Conservation (phyloP, 1,284 basidiomycete genomes). For the Marasmius sp. region DNA sequence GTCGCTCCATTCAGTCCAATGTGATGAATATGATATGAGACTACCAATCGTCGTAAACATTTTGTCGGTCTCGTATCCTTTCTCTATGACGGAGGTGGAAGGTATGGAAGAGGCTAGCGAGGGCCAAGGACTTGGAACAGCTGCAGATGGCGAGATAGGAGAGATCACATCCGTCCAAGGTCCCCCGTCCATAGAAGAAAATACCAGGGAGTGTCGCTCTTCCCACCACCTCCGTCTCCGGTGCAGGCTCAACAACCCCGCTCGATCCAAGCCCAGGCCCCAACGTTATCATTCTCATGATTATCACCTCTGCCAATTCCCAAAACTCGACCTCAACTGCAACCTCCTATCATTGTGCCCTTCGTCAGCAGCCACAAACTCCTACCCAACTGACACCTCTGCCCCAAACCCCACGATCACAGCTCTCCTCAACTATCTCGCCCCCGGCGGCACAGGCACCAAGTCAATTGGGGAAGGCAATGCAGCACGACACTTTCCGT, state of each 20-base stretch:
- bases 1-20: slow-evolving; percentile 29
- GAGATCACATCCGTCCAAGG: not conserved
- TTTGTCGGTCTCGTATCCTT: slow-evolving; percentile 28
- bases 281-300: too few species aligned
- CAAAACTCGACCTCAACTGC: slow-evolving; percentile 2
- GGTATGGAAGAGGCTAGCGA: slow-evolving; percentile 14
- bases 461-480: slow-evolving; percentile 28
- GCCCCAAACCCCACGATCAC: too few species aligned
- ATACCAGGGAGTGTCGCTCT: too few species aligned
- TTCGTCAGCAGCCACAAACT: slow-evolving; percentile 52
- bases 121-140: slow-evolving; percentile 15
- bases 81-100: slow-evolving; percentile 15
- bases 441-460: slow-evolving; percentile 15
- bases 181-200: too few species aligned
- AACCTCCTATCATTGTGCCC: not conserved
- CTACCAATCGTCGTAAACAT: slow-evolving; percentile 53
- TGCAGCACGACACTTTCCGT: slow-evolving; percentile 31
- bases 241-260: too few species aligned
- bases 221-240: too few species aligned
- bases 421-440: too few species aligned
- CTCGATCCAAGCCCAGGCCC: not conserved
- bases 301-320: slow-evolving; percentile 9
- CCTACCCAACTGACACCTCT: slow-evolving; percentile 34
- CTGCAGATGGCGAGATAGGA: not conserved
- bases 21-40: slow-evolving; percentile 30